Evolutionary conservation across 2,329 filamentous ascomycete genomes (phyloP).

Genomic region (Fusarium poae): DNA sequence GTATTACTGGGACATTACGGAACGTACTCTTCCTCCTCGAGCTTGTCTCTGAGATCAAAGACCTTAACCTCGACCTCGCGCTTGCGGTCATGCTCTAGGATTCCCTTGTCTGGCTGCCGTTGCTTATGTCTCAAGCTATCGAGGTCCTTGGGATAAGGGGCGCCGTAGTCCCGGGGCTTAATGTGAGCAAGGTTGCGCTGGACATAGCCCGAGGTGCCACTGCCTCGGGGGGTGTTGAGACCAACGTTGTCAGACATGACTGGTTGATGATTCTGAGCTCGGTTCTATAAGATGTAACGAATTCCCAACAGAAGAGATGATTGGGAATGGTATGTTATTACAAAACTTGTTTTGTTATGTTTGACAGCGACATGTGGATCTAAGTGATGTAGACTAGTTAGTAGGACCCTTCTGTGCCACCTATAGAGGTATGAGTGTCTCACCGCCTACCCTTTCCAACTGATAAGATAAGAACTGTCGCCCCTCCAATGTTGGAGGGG

Average conservation of each 20-base stretch:
- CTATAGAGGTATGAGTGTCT: background rate
- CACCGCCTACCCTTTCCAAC: constrained; percentile 19
- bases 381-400: constrained; percentile 30
- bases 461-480: constrained; percentile 35
- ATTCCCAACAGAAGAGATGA: background rate
- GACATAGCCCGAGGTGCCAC: constrained; percentile 96
- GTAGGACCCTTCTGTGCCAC: constrained; percentile 26
- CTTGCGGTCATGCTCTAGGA: constrained; percentile 93
- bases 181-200: constrained; percentile 95
- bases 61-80: constrained; percentile 93
- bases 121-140: constrained; percentile 79
- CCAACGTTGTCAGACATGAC: constrained; percentile 97
- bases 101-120: constrained; percentile 89
- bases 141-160: constrained; percentile 80
- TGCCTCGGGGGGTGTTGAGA: constrained; percentile 91
- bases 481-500: constrained; percentile 41
- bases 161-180: constrained; percentile 81
- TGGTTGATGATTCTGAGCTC: background rate
- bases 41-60: constrained; percentile 86
- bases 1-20: background rate
- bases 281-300: background rate
- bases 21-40: constrained; percentile 88
- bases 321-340: constrained; percentile 10
- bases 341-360: constrained; percentile 15
- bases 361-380: constrained; percentile 21